These are phyloP conservation scores for Bipolaris cookei DNA, from an alignment of 2,329 filamentous ascomycete species.

Conservation along the genomic window DNA sequence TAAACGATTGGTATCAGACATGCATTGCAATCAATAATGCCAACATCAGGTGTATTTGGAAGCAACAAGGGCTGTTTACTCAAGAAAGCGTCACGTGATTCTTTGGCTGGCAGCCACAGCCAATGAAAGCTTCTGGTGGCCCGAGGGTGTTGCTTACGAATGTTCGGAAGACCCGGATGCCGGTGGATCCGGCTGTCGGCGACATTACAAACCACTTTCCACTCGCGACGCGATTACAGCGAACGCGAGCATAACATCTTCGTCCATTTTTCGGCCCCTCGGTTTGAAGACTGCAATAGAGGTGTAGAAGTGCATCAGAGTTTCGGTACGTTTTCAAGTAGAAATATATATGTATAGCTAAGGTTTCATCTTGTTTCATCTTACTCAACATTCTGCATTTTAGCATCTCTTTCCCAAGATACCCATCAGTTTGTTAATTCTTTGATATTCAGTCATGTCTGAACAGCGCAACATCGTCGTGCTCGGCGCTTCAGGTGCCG, in stretches of 20 bases:
- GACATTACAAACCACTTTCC: constrained; percentile 10
- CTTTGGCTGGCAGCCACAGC: neutral
- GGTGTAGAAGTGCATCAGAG: neutral
- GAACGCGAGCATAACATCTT: neutral
- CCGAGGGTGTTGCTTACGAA: constrained; percentile 8
- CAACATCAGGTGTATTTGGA: neutral
- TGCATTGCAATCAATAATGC: neutral
- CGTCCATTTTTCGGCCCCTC: neutral
- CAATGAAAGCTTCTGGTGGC: neutral
- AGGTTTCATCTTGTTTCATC: neutral
- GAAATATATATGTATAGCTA: constrained; percentile 8
- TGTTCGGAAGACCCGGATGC: constrained; percentile 1
- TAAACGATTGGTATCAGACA: too few relatives aligned
- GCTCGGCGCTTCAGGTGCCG: constrained; percentile 40
- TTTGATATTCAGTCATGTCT: constrained; percentile 26
- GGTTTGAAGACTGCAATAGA: neutral
- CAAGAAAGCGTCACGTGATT: neutral
- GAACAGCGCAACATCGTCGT: constrained; percentile 47
- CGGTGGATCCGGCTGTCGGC: neutral
- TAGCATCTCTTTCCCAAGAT: neutral
- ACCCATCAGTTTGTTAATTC: neutral
- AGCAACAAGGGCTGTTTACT: neutral
- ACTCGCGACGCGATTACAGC: neutral
- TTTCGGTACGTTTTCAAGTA: constrained; percentile 2
- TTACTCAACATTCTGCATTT: neutral